Base-by-base conservation (phyloP, 352 stramenopile species). In the Phytophthora sp. region DNA sequence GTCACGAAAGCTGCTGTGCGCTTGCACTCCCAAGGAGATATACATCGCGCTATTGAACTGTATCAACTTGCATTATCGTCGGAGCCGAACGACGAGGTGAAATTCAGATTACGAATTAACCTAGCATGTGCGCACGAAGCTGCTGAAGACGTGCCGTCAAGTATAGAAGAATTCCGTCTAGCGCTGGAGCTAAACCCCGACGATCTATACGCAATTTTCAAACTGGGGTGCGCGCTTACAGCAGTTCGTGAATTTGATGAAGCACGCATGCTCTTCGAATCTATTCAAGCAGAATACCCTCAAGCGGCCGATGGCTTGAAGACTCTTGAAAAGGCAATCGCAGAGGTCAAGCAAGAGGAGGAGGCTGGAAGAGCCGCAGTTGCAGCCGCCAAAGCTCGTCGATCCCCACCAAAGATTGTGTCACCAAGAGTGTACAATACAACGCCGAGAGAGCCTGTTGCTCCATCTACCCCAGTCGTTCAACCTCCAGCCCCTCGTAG, bases 1-100 rank as follows among this genome's bases (percentile, higher is more conserved):
- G 84, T 94, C 26, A 89, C 82, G 5, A 89, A 88, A 56, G 82
- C 82, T n/a, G 84, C 84, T 1, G 77, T 94, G 26, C 62, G 76
- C 5, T 65, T 89, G 27, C 84, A 94, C 54, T 84, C 73, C 0
- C 80, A 81, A 58, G 80, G 82, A 34, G 79, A 89, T 15, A 75
- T 81, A 50, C 75, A 82, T 11, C 77, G 72, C 17, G 84, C 84
- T 26, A 81, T 86, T 12, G 84, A 91, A 21, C 57, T 94, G n/a
- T 94, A 94, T 62, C 43, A 77, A 13, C 53, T 92, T 8, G 76
- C 82, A 3, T 62, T 94, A 9, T 70, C 77, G 13, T 84, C 88
- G 53, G 69, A 78, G 15, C 64, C 82, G 1, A 84, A 78, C 38
- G 62, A 78, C 4, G 73, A 89, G 41, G 79, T 91, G 20, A 58